Percentiles rank a stretch among this genome's conserved stretches.
Conservation (phyloP, 345 rosid genomes). For the Psidium guajava region DNA sequence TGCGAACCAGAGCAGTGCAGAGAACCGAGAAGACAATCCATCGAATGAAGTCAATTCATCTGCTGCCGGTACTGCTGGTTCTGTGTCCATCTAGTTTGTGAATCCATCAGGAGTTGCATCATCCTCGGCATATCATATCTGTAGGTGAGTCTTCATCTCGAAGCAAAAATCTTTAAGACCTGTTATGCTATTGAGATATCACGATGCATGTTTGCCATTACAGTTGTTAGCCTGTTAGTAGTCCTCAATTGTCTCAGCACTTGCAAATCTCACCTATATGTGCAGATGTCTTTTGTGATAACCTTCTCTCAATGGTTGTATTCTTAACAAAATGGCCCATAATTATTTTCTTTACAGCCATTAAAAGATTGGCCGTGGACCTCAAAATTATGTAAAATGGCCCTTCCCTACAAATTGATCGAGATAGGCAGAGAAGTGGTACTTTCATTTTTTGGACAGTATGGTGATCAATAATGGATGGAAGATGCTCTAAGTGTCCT, state of each 20-base stretch:
- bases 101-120: constrained; percentile 4
- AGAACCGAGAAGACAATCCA: constrained; percentile 8
- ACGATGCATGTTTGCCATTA: background rate
- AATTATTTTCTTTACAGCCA: background rate
- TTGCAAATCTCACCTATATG: background rate
- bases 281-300: background rate
- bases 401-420: background rate
- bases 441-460: background rate
- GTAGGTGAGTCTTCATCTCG: constrained; percentile 11
- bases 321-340: background rate
- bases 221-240: background rate
- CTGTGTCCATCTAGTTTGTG: constrained; percentile 19
- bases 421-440: background rate
- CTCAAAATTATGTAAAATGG: background rate
- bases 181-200: background rate
- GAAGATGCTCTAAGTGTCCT: background rate
- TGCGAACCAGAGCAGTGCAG: constrained; percentile 12
- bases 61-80: constrained; percentile 16
- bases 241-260: background rate
- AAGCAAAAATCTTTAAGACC: background rate
- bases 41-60: constrained; percentile 14
- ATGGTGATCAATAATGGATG: background rate
- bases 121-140: constrained; percentile 27
- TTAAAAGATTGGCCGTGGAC: no score
- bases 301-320: background rate